Conservation (phyloP, 106 monocot genomes). For the Allium cepa region DNA sequence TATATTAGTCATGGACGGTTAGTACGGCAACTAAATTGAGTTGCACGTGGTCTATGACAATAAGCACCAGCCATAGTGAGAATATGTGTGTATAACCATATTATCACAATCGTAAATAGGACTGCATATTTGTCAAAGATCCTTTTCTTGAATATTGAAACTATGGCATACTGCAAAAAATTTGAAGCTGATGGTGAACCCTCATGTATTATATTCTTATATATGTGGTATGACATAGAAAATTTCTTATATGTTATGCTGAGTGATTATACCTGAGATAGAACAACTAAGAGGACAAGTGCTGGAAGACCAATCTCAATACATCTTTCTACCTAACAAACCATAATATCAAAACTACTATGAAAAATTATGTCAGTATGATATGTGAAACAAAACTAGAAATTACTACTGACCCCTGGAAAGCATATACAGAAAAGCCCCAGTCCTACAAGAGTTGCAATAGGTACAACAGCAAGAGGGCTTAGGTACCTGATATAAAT, state of each 20-base stretch:
- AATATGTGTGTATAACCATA: slow-evolving; percentile 72
- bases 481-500: slow-evolving; percentile 58
- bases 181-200: too few species aligned
- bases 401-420: slow-evolving; percentile 65
- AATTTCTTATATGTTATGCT: too few species aligned
- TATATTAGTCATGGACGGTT: slow-evolving; percentile 57
- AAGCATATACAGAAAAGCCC: slow-evolving; percentile 70
- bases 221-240: too few species aligned
- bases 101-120: slow-evolving; percentile 31
- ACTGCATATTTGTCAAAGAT: slow-evolving; percentile 53
- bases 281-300: too few species aligned
- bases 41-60: slow-evolving; percentile 35
- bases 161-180: slow-evolving; percentile 52
- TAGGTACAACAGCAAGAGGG: slow-evolving; percentile 80
- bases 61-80: slow-evolving; percentile 70
- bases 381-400: too few species aligned
- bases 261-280: too few species aligned
- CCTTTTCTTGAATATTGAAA: slow-evolving; percentile 21
- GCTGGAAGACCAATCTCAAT: too few species aligned
- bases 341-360: too few species aligned
- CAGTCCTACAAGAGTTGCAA: slow-evolving; percentile 56
- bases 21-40: slow-evolving; percentile 60
- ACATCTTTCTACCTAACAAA: too few species aligned
- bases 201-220: too few species aligned
- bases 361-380: too few species aligned